Base-by-base conservation (phyloP, 163 green algal genomes). In the Scenedesmus sp. region DNA sequence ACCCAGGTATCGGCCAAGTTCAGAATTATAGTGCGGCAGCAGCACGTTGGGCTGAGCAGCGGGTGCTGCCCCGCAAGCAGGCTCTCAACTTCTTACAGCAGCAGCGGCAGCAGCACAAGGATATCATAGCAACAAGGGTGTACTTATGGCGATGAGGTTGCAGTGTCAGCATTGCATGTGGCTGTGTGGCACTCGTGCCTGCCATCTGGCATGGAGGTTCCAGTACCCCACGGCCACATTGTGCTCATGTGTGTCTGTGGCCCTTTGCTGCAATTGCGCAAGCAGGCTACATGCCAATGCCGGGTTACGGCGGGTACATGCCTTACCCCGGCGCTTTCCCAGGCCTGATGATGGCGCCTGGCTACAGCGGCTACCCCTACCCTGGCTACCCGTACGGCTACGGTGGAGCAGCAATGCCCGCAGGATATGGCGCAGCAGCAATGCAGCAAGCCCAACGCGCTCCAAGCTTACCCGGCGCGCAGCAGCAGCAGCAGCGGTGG, bases 331-430 rank as follows among this genome's bases (percentile, higher is more conserved):
- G 44, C 13, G 43, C 80, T 6, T 89, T 86, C 65, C 88, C 88
- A 40, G 88, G 88, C 65, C 89, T 92, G 88, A 89, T 92, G 81
- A 78, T 92, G 88, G 43, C n/a, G 12, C 65, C 65, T 13, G 88
- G 88, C 15, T 92, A 80, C 44, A 79, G 80, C 37, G 73, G 78
- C 6, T 91, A 91, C 44, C 72, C 87, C 24, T 79, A 79, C 40
- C 51, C 59, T 30, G 76, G 51, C 2, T 79, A 56, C 53, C 70
- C 51, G 2, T 61, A 80, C n/a, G 81, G 81, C 9, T 88, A 76
- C 35, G 40, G 65, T 30, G 44, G 51, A 46, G 87, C 46, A 26
- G 35, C 33, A 40, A 81, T 87, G 76, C 70, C 30, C 0, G 33
- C 70, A 78, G 43, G 86, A 16, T 82, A 53, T 24, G 20, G 20